Evolutionary conservation across 306 rosid genomes (phyloP).

Genomic region (Trichosanthes cucumerina): DNA sequence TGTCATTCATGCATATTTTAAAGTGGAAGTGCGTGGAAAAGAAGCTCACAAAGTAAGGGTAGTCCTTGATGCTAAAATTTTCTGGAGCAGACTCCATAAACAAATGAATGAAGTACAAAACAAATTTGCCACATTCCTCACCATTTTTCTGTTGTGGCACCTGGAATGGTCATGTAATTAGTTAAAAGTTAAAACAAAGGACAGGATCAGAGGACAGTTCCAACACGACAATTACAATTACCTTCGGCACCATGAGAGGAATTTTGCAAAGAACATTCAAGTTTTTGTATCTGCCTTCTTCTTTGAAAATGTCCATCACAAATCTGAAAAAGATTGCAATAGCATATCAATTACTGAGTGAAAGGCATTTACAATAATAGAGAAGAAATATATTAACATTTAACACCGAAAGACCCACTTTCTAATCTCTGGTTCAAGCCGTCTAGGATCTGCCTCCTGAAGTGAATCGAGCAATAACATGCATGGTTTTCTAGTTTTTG

Average conservation of each 20-base stretch:
- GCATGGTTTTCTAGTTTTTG: constrained; percentile 38
- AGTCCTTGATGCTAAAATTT: constrained; percentile 38
- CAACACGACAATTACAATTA: not conserved
- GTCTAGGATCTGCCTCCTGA: constrained; percentile 40
- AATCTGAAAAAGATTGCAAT: constrained; percentile 29
- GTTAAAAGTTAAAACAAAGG: not conserved
- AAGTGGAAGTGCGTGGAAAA: not conserved
- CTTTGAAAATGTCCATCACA: constrained; percentile 47
- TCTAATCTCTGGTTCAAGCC: constrained; percentile 62
- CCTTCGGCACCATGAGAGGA: constrained; percentile 64
- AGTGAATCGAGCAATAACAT: constrained; percentile 82
- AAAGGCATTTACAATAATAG: not conserved
- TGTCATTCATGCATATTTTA: not conserved
- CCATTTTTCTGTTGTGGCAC: constrained; percentile 74
- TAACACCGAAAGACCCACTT: constrained; percentile 28
- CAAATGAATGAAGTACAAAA: constrained; percentile 57
- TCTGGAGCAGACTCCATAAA: constrained; percentile 51
- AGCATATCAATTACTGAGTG: not conserved
- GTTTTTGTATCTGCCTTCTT: constrained; percentile 37
- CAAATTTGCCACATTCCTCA: constrained; percentile 63
- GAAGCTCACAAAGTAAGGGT: constrained; percentile 65
- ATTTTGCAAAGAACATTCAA: constrained; percentile 19
- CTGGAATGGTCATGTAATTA: constrained; percentile 21
- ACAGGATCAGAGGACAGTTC: not conserved
- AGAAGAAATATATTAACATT: constrained; percentile 9